Conservation (phyloP, 345 rosid species). For the Eucalyptus sp. region DNA sequence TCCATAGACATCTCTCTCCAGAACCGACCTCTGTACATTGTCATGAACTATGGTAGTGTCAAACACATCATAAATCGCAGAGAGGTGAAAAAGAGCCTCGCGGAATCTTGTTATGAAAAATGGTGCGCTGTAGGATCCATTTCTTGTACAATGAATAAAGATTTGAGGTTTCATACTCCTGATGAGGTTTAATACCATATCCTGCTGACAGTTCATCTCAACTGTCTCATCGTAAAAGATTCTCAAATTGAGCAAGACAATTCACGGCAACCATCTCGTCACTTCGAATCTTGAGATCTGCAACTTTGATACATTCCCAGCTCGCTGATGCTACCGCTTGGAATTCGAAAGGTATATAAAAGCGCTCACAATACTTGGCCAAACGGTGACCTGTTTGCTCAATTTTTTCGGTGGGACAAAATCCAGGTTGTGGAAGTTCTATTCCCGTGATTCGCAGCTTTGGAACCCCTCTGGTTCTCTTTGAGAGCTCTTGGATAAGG, state of each 20-base stretch:
- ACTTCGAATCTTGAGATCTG: constrained; percentile 50
- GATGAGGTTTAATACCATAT: constrained; percentile 42
- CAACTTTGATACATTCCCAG: constrained; percentile 65
- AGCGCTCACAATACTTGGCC: constrained; percentile 55
- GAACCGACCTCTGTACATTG: constrained; percentile 25
- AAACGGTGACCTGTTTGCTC: constrained; percentile 60
- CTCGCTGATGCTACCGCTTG: constrained; percentile 42
- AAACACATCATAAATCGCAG: constrained; percentile 46
- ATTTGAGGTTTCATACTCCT: constrained; percentile 56
- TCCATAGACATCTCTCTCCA: constrained; percentile 31
- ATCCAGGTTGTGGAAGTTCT: constrained; percentile 17
- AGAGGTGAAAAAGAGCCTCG: constrained; percentile 71
- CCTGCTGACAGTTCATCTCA: constrained; percentile 45
- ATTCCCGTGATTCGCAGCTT: constrained; percentile 38
- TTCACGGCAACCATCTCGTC: constrained; percentile 69
- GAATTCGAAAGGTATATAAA: constrained; percentile 68
- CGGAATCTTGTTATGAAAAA: constrained; percentile 70
- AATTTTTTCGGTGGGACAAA: constrained; percentile 4
- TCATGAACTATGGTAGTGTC: constrained; percentile 20
- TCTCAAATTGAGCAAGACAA: constrained; percentile 22
- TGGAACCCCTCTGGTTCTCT: constrained; percentile 15
- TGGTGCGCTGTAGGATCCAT: constrained; percentile 66
- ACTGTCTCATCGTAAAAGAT: constrained; percentile 57
- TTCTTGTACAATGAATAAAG: constrained; percentile 28
- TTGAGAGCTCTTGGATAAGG: constrained; percentile 24